Evolutionary conservation across 768 basidiomycete genomes (phyloP), one percentile per base, ranked within the genome.

Genomic region (Lactarius indigo): DNA sequence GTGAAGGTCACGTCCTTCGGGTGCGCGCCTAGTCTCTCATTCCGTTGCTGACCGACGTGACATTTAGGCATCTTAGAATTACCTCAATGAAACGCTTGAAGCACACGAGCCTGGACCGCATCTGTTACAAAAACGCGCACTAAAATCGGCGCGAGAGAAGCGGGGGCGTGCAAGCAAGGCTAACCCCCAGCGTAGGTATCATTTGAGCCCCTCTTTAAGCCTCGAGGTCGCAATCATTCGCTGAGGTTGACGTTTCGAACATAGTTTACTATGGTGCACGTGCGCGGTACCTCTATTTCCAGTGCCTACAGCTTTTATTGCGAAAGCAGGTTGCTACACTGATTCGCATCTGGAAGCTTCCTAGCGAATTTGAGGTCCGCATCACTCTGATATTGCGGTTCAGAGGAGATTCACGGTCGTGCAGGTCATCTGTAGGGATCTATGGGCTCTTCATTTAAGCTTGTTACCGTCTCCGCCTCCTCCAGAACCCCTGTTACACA

Each of bases 1-100:
- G 87, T 70, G 95, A 97, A 73, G 95, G 95, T 12, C 95, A 97
- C 75, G 85, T 96, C 66, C 83, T 94, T 35, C 91, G 93, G 83
- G 94, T 93, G 74, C 30, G 70, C 57, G 15, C 33, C 10, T 61
- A 17, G 18, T 13, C 50, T 13, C 33, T 26, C 20, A 35, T 31
- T 47, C 5, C 13, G 33, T 20, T n/a, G n/a, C 47, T 18, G 37
- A 42, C 30, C 6, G 28, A 57, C 12, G 20, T 30, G 44, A 64
- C 41, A 13, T 26, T 12, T 20, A 8, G 39, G 5, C 33, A 50
- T 33, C 12, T 55, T 64, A 96, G 94, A 87, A 89, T 72, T 95
- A 94, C 75, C 81, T 92, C 59, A 89, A 87, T 54, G 95, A 97
- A 77, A 85, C 85, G 12, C 84, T 79, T 15, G 91, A 94, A 63